Evolutionary conservation across 805 yeast genomes (phyloP).

Genomic region (Lipomyces sp.): DNA sequence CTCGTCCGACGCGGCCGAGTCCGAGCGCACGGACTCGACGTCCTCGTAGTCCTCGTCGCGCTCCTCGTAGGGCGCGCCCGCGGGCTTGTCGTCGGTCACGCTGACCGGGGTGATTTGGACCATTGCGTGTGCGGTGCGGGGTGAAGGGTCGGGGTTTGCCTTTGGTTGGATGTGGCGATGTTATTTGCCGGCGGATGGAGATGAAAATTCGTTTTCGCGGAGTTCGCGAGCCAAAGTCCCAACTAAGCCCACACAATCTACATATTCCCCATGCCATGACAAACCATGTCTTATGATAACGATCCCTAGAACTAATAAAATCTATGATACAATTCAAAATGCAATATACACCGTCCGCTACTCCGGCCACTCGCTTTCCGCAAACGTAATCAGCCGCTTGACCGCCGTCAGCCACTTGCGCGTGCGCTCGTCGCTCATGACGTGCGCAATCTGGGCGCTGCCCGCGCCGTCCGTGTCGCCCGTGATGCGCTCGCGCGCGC

Average conservation of each 20-base stretch:
- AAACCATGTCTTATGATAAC: too few species aligned
- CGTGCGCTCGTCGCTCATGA: slow-evolving; percentile 74
- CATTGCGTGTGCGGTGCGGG: slow-evolving; percentile 4
- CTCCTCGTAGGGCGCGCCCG: slow-evolving; percentile 16
- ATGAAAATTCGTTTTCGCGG: too few species aligned
- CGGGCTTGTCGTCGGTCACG: slow-evolving; percentile 17
- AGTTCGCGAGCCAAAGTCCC: too few species aligned
- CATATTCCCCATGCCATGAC: too few species aligned
- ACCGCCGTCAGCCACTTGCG: slow-evolving; percentile 70
- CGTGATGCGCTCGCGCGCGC: slow-evolving; percentile 57
- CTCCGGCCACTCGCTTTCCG: slow-evolving; percentile 39
- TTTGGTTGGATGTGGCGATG: neutral
- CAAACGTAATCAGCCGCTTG: slow-evolving; percentile 66
- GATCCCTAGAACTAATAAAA: too few species aligned
- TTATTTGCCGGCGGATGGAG: too few species aligned
- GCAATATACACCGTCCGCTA: too few species aligned
- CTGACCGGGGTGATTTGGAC: slow-evolving; percentile 26
- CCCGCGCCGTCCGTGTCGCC: slow-evolving; percentile 41
- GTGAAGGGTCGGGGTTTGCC: neutral
- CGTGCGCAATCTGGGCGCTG: slow-evolving; percentile 50
- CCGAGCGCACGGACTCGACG: slow-evolving; percentile 1
- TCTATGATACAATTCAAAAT: too few species aligned
- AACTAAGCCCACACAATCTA: too few species aligned
- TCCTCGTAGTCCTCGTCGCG: slow-evolving; percentile 27
- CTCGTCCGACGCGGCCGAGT: slow-evolving; percentile 4